A percentile compares a stretch with the other conserved stretches of the same genome.
phyloP scores from a whole-genome alignment of 208 protist genomes.

The Naegleria fowleri region DNA sequence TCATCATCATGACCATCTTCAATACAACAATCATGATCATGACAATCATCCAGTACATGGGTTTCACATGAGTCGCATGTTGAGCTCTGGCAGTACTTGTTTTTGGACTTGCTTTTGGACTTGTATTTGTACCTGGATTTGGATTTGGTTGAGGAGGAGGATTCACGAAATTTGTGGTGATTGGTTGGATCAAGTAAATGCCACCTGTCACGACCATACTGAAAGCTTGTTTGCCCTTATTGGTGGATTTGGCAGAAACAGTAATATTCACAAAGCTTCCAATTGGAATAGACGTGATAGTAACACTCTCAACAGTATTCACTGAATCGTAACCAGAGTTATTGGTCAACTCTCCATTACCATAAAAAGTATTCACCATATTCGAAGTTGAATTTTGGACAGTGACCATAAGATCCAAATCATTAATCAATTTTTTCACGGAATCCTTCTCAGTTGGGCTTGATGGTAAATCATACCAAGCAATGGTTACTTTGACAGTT shows the following conservation, averaged over 20 bases:
- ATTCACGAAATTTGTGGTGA: too few species aligned
- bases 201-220: not conserved
- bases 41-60: too few species aligned
- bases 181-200: not conserved
- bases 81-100: too few species aligned
- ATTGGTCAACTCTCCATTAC: not conserved
- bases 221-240: not conserved
- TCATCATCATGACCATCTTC: too few species aligned
- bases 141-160: too few species aligned
- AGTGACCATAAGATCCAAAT: not conserved
- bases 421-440: not conserved
- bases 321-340: not conserved
- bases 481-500: not conserved
- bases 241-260: not conserved
- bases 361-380: not conserved
- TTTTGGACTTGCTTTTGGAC: too few species aligned
- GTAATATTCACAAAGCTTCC: not conserved
- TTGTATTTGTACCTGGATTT: too few species aligned
- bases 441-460: not conserved
- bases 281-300: not conserved
- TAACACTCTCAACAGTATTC: not conserved
- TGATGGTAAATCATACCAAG: not conserved
- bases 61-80: too few species aligned
- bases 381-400: not conserved
- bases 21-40: too few species aligned